Conservation (phyloP, 2,329 filamentous ascomycete species). For the Penicillium brasilianum region DNA sequence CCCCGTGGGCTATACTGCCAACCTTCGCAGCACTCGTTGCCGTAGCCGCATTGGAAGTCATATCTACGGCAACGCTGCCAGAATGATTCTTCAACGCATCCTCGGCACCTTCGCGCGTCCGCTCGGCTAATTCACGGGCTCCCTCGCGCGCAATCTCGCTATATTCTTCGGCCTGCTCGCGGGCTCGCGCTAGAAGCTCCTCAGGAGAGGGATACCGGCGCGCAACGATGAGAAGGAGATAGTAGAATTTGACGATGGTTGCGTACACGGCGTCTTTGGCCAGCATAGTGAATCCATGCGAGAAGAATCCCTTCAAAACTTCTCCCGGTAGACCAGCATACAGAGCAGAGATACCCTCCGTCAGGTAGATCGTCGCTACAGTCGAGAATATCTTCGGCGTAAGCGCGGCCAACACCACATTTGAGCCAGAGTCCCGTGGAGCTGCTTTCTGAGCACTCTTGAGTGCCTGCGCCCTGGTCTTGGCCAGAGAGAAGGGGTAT, state of each 20-base stretch:
- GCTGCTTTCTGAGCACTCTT: constrained; percentile 33
- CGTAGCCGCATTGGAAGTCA: constrained; percentile 35
- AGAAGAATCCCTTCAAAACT: constrained; percentile 81
- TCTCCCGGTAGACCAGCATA: constrained; percentile 80
- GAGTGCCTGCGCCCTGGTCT: constrained; percentile 72
- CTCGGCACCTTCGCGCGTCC: constrained; percentile 35
- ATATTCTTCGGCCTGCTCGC: constrained; percentile 48
- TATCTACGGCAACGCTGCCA: constrained; percentile 35
- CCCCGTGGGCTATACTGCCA: constrained; percentile 14
- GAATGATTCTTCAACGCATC: constrained; percentile 31
- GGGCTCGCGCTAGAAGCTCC: constrained; percentile 47
- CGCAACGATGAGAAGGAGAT: constrained; percentile 61
- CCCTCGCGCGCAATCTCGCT: constrained; percentile 48
- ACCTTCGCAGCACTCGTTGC: constrained; percentile 19
- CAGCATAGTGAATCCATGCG: constrained; percentile 85
- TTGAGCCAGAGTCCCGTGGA: neutral
- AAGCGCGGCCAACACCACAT: constrained; percentile 20
- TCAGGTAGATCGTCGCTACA: constrained; percentile 61
- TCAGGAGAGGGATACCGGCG: constrained; percentile 51
- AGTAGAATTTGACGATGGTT: constrained; percentile 73
- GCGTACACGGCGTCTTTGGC: constrained; percentile 79
- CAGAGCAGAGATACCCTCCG: constrained; percentile 70
- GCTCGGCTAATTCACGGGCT: constrained; percentile 42
- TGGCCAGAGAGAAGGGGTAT: constrained; percentile 87
- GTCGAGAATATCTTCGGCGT: constrained; percentile 65